Percentiles rank a stretch among this genome's conserved stretches.
Conservation (phyloP, 192 early-diverging fungal genomes). For the Backusella psychrophila region DNA sequence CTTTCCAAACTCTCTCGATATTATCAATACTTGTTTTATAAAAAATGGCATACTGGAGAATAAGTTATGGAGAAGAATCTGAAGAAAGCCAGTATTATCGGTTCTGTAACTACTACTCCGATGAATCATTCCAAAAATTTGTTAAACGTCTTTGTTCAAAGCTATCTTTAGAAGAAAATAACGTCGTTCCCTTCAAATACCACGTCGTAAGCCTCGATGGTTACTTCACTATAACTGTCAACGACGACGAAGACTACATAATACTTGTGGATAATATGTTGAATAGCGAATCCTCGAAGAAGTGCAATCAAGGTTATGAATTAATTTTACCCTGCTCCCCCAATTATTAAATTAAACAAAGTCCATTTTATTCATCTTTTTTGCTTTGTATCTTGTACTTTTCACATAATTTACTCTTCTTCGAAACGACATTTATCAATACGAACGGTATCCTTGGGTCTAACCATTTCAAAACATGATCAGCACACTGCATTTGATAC, state of each 20-base stretch:
- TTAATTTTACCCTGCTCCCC: neutral
- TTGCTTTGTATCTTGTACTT: neutral
- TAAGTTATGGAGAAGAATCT: too few relatives aligned
- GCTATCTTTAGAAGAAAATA: neutral
- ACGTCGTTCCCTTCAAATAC: neutral
- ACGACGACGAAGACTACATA: neutral
- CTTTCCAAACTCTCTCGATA: too few relatives aligned
- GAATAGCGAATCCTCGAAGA: neutral
- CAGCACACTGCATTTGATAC: neutral
- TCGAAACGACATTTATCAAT: slow-evolving; percentile 15
- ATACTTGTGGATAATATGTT: neutral
- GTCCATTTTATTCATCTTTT: neutral
- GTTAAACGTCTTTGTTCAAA: too few relatives aligned
- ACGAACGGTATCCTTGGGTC: slow-evolving; percentile 19
- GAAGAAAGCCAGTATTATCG: too few relatives aligned
- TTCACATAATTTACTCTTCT: neutral
- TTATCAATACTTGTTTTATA: too few relatives aligned
- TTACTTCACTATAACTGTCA: neutral
- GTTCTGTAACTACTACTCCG: too few relatives aligned
- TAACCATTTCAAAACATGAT: neutral
- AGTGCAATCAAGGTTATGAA: neutral
- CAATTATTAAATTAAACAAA: neutral
- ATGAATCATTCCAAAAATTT: too few relatives aligned
- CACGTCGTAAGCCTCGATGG: accelerated
- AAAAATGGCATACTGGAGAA: too few relatives aligned